Conservation (phyloP, 345 rosid genomes). For the Eutrema yunnanense region DNA sequence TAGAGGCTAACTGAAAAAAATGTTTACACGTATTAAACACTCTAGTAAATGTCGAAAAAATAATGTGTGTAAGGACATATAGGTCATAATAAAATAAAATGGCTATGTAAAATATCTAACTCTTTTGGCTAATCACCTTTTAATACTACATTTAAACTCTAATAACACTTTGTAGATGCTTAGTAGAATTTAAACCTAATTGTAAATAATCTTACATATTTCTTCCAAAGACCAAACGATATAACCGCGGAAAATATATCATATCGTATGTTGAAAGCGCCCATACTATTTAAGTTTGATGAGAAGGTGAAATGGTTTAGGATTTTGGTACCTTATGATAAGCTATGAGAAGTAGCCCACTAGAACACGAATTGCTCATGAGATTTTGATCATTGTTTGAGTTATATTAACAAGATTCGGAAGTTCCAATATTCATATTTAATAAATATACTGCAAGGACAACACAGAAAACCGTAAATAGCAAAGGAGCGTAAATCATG, state of each 20-base stretch:
- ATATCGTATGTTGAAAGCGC: no score
- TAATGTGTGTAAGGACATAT: neutral
- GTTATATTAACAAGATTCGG: slow-evolving; percentile 52
- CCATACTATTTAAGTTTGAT: no score
- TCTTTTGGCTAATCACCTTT: neutral
- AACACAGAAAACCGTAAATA: slow-evolving; percentile 51
- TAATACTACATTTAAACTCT: neutral
- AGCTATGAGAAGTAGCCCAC: no score
- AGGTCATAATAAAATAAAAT: neutral
- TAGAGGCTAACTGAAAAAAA: neutral
- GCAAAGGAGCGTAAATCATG: slow-evolving; percentile 39
- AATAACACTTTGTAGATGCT: neutral
- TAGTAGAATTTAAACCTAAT: neutral
- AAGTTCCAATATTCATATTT: slow-evolving; percentile 46
- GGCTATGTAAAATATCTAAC: neutral
- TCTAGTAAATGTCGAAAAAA: neutral
- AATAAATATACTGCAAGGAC: slow-evolving; percentile 60
- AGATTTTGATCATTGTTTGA: slow-evolving; percentile 34
- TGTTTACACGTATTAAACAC: no score
- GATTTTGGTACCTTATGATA: no score
- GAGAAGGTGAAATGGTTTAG: no score
- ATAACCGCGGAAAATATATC: no score
- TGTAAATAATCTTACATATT: no score
- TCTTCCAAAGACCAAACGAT: no score
- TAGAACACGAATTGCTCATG: slow-evolving; percentile 40